Conservation (phyloP, 495 filamentous ascomycete species). For the Staphylotrichum tortipilum region DNA sequence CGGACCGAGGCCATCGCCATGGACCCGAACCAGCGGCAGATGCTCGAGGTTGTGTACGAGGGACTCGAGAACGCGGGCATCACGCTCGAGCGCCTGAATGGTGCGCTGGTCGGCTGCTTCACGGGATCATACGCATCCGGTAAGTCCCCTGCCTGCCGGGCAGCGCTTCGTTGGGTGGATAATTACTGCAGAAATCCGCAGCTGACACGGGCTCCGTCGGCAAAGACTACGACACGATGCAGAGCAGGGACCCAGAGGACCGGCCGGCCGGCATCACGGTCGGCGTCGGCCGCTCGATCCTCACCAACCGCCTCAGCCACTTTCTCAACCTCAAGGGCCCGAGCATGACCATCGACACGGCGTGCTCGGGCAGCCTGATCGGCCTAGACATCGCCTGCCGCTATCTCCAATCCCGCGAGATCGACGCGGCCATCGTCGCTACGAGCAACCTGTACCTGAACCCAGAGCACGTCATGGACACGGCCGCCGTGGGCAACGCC, state of each 20-base stretch:
- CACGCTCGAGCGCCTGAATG: slow-evolving; percentile 57
- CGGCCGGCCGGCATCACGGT: slow-evolving; percentile 17
- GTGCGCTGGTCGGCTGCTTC: slow-evolving; percentile 66
- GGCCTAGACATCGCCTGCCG: slow-evolving; percentile 33
- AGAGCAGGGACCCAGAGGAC: slow-evolving; percentile 15
- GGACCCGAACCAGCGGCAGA: slow-evolving; percentile 58
- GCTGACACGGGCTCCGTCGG: no score
- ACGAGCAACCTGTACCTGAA: neutral
- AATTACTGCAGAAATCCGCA: no score
- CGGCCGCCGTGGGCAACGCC: neutral
- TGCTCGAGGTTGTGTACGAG: slow-evolving; percentile 60
- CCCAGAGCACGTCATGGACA: neutral
- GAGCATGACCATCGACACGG: slow-evolving; percentile 32
- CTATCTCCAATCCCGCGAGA: slow-evolving; percentile 19
- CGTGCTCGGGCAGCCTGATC: slow-evolving; percentile 36
- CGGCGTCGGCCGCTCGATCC: slow-evolving; percentile 21
- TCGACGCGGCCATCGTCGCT: neutral
- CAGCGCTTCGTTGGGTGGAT: no score
- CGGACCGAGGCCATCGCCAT: slow-evolving; percentile 4
- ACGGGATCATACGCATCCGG: slow-evolving; percentile 56
- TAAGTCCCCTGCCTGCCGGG: neutral
- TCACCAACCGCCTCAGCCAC: slow-evolving; percentile 45
- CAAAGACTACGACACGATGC: slow-evolving; percentile 42
- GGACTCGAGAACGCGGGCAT: slow-evolving; percentile 72
- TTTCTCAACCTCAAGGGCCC: slow-evolving; percentile 39